Percentiles rank a stretch among this genome's conserved stretches.
Evolutionary conservation across 2,329 filamentous ascomycete genomes (phyloP).

Genomic region (Helotiales sp.): DNA sequence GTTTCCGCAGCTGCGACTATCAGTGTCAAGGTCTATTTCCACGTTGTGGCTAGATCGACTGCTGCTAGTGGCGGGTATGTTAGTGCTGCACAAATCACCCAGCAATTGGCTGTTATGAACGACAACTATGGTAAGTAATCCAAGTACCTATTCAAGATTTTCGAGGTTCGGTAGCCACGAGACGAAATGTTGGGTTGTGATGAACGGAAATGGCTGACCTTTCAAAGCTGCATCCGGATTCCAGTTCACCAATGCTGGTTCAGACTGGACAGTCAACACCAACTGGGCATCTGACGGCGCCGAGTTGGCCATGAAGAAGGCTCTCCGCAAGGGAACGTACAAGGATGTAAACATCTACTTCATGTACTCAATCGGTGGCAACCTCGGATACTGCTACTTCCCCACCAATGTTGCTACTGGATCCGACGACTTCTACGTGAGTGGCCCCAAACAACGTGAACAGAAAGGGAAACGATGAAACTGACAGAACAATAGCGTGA

Average conservation of each 20-base stretch:
- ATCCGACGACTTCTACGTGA: constrained; percentile 40
- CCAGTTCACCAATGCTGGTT: constrained; percentile 40
- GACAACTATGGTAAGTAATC: constrained; percentile 22
- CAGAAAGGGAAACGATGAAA: background rate
- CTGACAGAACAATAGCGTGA: constrained; percentile 27
- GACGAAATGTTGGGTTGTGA: too few species aligned
- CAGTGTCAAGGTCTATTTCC: constrained; percentile 43
- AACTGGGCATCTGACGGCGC: constrained; percentile 42
- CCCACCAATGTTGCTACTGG: constrained; percentile 13
- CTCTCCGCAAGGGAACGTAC: constrained; percentile 49
- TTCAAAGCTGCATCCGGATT: constrained; percentile 36
- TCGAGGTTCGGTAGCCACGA: too few species aligned
- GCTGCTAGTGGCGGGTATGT: constrained; percentile 37
- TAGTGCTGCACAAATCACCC: constrained; percentile 31
- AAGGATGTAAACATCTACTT: constrained; percentile 44
- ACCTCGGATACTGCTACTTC: constrained; percentile 23
- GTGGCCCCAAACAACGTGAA: background rate
- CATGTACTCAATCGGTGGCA: constrained; percentile 27
- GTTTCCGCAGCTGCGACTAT: constrained; percentile 28
- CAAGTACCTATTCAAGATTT: too few species aligned
- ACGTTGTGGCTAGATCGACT: constrained; percentile 41
- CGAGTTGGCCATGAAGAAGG: constrained; percentile 51
- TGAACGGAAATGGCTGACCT: background rate
- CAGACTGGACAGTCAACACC: constrained; percentile 43
- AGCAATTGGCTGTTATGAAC: constrained; percentile 37